Evolutionary conservation across 441 rosid species (phyloP).

Genomic region (Pelargonium australe): DNA sequence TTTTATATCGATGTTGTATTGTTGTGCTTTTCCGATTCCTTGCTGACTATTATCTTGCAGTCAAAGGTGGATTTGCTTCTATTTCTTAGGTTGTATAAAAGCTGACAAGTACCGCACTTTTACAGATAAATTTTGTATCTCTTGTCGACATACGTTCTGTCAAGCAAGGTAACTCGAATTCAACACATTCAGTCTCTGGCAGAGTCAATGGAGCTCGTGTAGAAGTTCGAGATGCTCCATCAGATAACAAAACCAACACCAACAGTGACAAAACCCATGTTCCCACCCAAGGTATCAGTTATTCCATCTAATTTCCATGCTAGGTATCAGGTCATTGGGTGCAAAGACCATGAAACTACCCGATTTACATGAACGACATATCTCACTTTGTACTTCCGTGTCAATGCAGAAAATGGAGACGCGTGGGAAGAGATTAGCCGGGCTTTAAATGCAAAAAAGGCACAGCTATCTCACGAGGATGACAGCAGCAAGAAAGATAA

Average conservation of each 20-base stretch:
- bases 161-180: slow-evolving; percentile 29
- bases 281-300: slow-evolving; percentile 18
- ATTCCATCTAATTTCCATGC: neutral
- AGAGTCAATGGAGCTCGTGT: slow-evolving; percentile 19
- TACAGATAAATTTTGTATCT: slow-evolving; percentile 65
- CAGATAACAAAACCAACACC: slow-evolving; percentile 20
- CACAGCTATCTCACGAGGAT: slow-evolving; percentile 47
- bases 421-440: slow-evolving; percentile 67
- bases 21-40: neutral
- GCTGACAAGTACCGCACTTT: slow-evolving; percentile 19
- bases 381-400: neutral
- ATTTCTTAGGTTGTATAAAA: slow-evolving; percentile 11
- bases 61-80: slow-evolving; percentile 1
- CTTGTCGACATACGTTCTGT: slow-evolving; percentile 64
- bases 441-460: slow-evolving; percentile 59
- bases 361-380: neutral
- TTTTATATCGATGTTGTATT: neutral
- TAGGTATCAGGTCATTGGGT: neutral
- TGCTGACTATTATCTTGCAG: neutral
- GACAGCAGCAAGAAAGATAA: slow-evolving; percentile 44
- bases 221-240: slow-evolving; percentile 28
- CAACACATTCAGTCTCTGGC: slow-evolving; percentile 21
- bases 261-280: slow-evolving; percentile 20
- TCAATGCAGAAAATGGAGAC: slow-evolving; percentile 41
- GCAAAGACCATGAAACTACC: slow-evolving; percentile 2